Evolutionary conservation across 176 grass and related monocot genomes (phyloP), one percentile per base, ranked within the genome.

Genomic region (Oryza glumipatula): DNA sequence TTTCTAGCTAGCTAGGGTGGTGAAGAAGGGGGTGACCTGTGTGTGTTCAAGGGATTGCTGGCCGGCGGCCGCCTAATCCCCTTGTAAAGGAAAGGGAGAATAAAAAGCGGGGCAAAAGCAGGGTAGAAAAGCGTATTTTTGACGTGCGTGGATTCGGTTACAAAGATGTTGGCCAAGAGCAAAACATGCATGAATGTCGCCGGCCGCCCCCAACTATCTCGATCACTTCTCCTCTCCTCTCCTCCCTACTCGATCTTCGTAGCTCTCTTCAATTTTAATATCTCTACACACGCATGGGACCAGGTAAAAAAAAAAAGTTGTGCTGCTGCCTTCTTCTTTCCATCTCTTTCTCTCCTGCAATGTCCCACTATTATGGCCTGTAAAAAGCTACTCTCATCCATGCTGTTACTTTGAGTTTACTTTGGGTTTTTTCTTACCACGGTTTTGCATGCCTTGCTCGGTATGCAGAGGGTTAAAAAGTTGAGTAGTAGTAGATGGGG

Each of bases 171-270:
- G 91, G 81, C 3, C 83, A 71, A 82, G 85, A 85, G 84, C 88
- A 79, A 93, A 90, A 85, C 88, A 93, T 90, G 88, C 71, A 65
- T 11, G 58, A 67, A 83, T 90, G 91, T 90, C 83, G 84, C 73
- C 58, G 58, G 58, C 58, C 58, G 58, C 54, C 54, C 54, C 54
- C 54, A 58, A 9, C 19, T 58, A 21, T 1, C 17, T 56, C 52
- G 52, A 56, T 56, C 52, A 19, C 52, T 35, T 35, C 19, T 56
- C 52, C 5, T 56, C 52, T 17, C 16, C 48, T 52, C 14, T 56
- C 17, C 11, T 21, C 21, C 21, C 56, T 61, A 61, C 58, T 61
- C 58, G 58, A 63, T 63, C 21, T 63, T 2, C 58, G 21, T 23
- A 23, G n/a, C 58, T 63, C 58, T 63, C 58, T 11, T 11, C 58